Base-by-base conservation (phyloP, 2,329 filamentous ascomycete species). In the Tolypocladium endophyticum region DNA sequence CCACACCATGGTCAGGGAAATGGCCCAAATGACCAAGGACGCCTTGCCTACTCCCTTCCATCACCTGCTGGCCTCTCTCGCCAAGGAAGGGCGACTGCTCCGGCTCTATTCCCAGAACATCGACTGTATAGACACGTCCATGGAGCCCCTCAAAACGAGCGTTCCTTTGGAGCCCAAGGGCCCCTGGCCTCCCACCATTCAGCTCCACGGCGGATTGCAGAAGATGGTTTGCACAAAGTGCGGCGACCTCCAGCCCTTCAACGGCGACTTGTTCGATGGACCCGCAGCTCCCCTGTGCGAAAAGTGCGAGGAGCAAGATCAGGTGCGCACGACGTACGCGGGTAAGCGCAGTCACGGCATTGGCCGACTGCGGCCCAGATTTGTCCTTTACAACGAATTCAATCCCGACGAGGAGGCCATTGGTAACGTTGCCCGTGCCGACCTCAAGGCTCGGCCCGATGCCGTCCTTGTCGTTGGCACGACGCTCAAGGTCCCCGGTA, bases 221-320 rank as follows among this genome's bases (percentile, higher is more conserved):
- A 94, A 96, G 72, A 97, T 97, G 93, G 89, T 95, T 20, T 99
- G 94, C 74, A 91, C 91, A 53, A 97, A 97, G 73, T 99, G 94
- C 73, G 84, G 86, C 65, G 80, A 88, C 61, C 80, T 96, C 11
- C 83, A 84, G 53, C 81, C 88, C 57, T 92, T 99, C 67, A 80
- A 96, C 64, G 81, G 87, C 11, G 82, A 86, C 9, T 78, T 95
- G 52, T 99, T 99, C 72, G 82, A 90, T 59, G 91, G 93, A 2
- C 89, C 92, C 7, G 85, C 90, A 63, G 86, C 94, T 5, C 94
- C 94, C 33, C 80, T 88, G 12, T 99, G 94, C 73, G 77, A 78
- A 14, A 81, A 82, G 55, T 99, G 94, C 72, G 82, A 86, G 58
- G 84, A 83, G 62, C 84, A 85, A 60, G 93, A 99, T 70, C 75